Conservation (phyloP, 2,329 filamentous ascomycete genomes). For the Pseudonectria foliicola region DNA sequence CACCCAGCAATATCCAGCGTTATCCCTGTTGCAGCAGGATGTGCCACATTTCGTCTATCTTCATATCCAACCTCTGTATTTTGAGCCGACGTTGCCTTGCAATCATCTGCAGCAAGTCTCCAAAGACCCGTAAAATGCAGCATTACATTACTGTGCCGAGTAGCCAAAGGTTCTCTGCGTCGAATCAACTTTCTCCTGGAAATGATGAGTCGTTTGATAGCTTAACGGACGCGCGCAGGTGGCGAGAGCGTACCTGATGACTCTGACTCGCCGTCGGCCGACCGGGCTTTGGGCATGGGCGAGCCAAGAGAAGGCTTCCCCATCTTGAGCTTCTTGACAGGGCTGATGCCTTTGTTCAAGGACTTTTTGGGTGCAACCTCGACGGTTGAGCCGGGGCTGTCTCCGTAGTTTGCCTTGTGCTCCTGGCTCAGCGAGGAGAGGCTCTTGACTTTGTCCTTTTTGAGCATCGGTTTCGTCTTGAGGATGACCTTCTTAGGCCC, state of each 20-base stretch:
- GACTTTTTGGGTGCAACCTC: constrained; percentile 30
- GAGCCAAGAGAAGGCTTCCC: constrained; percentile 42
- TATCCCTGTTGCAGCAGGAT: too few relatives aligned
- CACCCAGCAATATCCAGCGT: too few relatives aligned
- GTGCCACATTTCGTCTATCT: too few relatives aligned
- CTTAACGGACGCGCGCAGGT: constrained; percentile 30
- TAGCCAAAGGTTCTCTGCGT: too few relatives aligned
- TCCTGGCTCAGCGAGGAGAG: constrained; percentile 44
- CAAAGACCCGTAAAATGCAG: too few relatives aligned
- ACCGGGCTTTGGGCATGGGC: constrained; percentile 39
- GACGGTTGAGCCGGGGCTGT: constrained; percentile 15
- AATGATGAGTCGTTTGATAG: background rate
- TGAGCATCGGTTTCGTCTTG: constrained; percentile 43
- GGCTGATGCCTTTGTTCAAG: constrained; percentile 30
- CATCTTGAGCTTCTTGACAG: constrained; percentile 36
- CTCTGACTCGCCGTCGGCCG: constrained; percentile 47
- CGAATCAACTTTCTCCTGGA: too few relatives aligned
- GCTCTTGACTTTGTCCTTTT: constrained; percentile 51
- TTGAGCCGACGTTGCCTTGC: too few relatives aligned
- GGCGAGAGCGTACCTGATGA: constrained; percentile 51
- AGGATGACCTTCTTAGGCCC: constrained; percentile 48
- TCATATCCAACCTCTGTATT: too few relatives aligned
- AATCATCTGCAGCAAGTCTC: too few relatives aligned
- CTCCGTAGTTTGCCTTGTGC: constrained; percentile 31
- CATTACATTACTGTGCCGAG: too few relatives aligned